Evolutionary conservation across 2,329 filamentous ascomycete genomes (phyloP).

Genomic region (Amphichorda felina): DNA sequence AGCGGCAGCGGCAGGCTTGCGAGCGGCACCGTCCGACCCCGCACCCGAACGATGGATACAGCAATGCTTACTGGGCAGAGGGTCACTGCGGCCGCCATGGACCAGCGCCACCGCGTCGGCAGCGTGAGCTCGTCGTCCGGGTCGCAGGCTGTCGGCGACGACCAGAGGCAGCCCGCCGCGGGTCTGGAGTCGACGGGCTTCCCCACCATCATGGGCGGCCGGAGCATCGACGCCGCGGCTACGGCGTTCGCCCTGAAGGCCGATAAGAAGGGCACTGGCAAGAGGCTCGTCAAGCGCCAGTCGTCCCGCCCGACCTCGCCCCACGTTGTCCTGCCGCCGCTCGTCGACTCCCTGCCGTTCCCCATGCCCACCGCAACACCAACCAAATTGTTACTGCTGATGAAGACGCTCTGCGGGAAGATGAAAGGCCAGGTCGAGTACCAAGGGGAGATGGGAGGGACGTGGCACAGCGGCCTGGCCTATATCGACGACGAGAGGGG

Average conservation of each 20-base stretch:
- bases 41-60: conserved; percentile 47
- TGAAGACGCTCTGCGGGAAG: conserved; percentile 65
- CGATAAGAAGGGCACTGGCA: conserved; percentile 34
- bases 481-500: conserved; percentile 70
- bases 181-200: conserved; percentile 29
- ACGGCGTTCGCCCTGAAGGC: conserved; percentile 12
- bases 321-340: conserved; percentile 38
- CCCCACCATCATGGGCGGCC: conserved; percentile 21
- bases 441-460: conserved; percentile 44
- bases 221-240: conserved; percentile 21
- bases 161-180: conserved; percentile 27
- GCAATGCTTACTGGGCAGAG: conserved; percentile 33
- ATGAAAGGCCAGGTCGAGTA: conserved; percentile 75
- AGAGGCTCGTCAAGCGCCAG: conserved; percentile 42
- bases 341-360: conserved; percentile 46
- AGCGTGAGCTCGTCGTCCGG: conserved; percentile 57
- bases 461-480: conserved; percentile 61
- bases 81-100: conserved; percentile 20
- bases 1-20: conserved; percentile 7
- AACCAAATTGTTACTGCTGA: conserved; percentile 60
- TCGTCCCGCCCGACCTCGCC: conserved; percentile 48
- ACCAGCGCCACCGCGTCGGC: conserved; percentile 53
- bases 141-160: conserved; percentile 40
- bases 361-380: conserved; percentile 56
- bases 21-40: conserved; percentile 31